Evolutionary conservation across 2,329 filamentous ascomycete species (phyloP), one percentile per base, ranked within the genome.

Genomic region (Scedosporium dehoogii): DNA sequence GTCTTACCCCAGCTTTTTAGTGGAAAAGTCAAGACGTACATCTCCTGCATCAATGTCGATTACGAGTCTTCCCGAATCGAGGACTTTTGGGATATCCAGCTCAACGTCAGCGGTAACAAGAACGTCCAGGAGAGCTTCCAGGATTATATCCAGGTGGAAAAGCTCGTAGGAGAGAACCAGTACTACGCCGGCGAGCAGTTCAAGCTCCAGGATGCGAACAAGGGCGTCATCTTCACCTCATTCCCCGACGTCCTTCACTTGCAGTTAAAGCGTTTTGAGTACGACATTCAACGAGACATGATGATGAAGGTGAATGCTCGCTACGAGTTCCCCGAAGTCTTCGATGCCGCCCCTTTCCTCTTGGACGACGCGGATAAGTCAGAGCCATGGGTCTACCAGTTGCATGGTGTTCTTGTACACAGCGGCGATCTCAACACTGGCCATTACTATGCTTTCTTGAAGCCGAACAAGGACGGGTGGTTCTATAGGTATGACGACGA

Each of bases 231-330:
- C 65, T 99, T 99, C 73, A 91, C 92, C 72, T 90, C 87, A 69
- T 97, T 97, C 71, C 94, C 94, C 0, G 90, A 96, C 61, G 92
- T 99, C 2, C 79, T 99, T 23, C 93, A 99, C 73, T 80, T 99
- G 51, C 94, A 99, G 73, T 83, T 99, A 64, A 97, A 97, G 77
- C 89, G 94, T 60, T 99, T 99, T 74, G 92, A 99, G 73, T 99
- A 99, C 76, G 94, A 99, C 75, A 90, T 97, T 69, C 89, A 96
- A 68, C 86, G 91, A 68, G 93, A 97, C 71, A 92, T 91, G 66
- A 97, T 97, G 90, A 97, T 96, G 89, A 99, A 99, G 77, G 92
- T 99, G 72, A 96, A 96, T 70, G 91, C 96, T 69, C 86, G 91
- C 63, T 93, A 94, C 76, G 91, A 96, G 70, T 96, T 94, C 67